Conservation (phyloP, 257 asterid genomes). For the Solanum tacnaense region DNA sequence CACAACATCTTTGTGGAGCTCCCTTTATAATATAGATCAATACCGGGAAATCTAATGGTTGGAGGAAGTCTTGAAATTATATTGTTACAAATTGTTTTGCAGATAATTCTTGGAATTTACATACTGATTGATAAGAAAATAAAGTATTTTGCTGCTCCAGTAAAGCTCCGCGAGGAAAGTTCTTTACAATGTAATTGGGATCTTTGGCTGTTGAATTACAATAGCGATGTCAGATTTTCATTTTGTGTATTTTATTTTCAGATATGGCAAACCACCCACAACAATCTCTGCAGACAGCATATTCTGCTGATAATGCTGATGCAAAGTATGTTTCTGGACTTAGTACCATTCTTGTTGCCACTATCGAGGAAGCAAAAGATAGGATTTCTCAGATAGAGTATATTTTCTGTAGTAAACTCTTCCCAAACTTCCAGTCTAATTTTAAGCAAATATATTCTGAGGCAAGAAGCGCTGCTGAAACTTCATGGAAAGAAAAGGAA, state of each 20-base stretch:
- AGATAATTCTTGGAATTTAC: background rate
- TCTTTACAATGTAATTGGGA: background rate
- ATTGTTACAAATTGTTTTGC: background rate
- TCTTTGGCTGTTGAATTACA: background rate
- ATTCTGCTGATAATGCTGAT: conserved; percentile 38
- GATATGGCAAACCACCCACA: conserved; percentile 45
- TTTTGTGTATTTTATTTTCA: background rate
- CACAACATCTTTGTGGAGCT: background rate
- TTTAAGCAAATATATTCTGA: conserved; percentile 44
- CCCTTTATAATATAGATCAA: background rate
- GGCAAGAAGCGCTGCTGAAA: conserved; percentile 62
- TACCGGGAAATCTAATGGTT: background rate
- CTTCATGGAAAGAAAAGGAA: conserved; percentile 51
- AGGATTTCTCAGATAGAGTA: conserved; percentile 83
- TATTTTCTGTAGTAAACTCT: conserved; percentile 74
- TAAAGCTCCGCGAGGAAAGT: background rate
- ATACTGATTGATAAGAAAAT: background rate
- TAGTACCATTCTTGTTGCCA: conserved; percentile 78
- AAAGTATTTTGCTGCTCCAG: background rate
- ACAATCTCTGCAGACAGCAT: conserved; percentile 28
- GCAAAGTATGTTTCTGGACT: conserved; percentile 56
- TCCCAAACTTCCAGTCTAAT: conserved; percentile 43
- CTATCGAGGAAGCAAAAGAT: conserved; percentile 84
- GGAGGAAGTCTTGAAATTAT: background rate
- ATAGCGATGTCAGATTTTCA: background rate